These are phyloP conservation scores for Arthrocladium fulminans DNA, from an alignment of 2,329 filamentous ascomycete genomes.

Conservation along the genomic window DNA sequence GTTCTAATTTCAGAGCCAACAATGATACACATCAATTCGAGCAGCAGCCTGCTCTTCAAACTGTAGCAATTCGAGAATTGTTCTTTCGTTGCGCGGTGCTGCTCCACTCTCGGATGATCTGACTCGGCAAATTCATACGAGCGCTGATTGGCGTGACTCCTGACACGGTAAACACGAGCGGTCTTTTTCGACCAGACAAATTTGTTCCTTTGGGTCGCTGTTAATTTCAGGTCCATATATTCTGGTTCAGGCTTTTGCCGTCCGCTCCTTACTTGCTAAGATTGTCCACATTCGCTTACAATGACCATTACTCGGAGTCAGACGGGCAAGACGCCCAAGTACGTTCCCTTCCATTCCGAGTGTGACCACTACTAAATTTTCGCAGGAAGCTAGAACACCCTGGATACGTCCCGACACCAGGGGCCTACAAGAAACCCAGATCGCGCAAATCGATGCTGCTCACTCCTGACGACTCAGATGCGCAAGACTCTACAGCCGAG, in stretches of 20 bases:
- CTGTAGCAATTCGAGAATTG: not conserved
- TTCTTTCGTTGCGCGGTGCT: not conserved
- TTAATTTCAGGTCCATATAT: too few relatives aligned
- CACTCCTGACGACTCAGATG: constrained; percentile 15
- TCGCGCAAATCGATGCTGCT: constrained; percentile 15
- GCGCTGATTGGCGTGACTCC: not conserved
- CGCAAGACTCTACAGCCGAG: constrained; percentile 8
- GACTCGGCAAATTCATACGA: not conserved
- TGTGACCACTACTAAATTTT: constrained; percentile 9
- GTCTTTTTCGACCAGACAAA: not conserved
- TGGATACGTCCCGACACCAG: constrained; percentile 46
- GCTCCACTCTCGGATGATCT: not conserved
- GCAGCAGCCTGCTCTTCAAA: constrained; percentile 9
- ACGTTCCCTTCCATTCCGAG: constrained; percentile 23
- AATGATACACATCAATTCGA: constrained; percentile 3
- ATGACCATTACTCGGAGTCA: constrained; percentile 45
- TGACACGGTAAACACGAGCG: not conserved
- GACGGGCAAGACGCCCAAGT: constrained; percentile 45
- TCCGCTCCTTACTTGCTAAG: constrained; percentile 5
- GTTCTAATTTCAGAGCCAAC: not conserved
- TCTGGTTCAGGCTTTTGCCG: not conserved
- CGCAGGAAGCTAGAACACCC: constrained; percentile 44
- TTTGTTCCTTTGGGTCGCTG: not conserved
- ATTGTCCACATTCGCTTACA: constrained; percentile 10
- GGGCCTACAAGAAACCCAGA: constrained; percentile 19